These are phyloP conservation scores for Aspergillus carbonarius DNA, from an alignment of 2,329 filamentous ascomycete genomes.

Conservation along the genomic window DNA sequence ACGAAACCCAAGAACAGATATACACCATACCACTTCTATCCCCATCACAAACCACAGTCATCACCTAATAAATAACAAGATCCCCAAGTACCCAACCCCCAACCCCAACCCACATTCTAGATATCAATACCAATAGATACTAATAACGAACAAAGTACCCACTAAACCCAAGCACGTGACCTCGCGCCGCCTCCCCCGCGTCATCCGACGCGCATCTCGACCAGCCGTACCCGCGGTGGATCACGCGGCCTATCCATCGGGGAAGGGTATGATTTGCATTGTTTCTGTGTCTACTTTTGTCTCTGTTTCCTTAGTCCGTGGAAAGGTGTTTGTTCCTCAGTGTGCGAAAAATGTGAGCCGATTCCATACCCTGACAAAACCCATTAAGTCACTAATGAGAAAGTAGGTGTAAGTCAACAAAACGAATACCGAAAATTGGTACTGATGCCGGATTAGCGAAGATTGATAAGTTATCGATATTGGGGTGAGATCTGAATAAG, in stretches of 20 bases:
- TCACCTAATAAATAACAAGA: no score
- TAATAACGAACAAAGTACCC: no score
- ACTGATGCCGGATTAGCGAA: slow-evolving; percentile 55
- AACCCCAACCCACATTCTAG: not conserved
- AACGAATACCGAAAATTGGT: no score
- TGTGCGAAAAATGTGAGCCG: no score
- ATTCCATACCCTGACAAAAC: not conserved
- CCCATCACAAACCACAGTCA: no score
- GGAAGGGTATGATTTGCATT: not conserved
- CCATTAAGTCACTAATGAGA: slow-evolving; percentile 1
- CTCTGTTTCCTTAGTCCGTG: no score
- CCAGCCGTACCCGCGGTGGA: not conserved
- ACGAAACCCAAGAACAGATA: no score
- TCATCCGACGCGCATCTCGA: not conserved
- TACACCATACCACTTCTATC: no score
- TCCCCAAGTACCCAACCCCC: no score
- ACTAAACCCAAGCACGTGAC: slow-evolving; percentile 3
- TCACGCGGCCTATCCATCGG: not conserved
- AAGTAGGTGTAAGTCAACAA: slow-evolving; percentile 31
- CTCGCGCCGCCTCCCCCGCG: slow-evolving; percentile 10
- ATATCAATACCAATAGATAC: not conserved
- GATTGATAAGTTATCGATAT: slow-evolving; percentile 86
- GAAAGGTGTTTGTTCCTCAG: no score
- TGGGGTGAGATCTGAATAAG: slow-evolving; percentile 54
- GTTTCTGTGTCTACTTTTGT: no score